A percentile compares a stretch with the other conserved stretches of the same genome.
Evolutionary conservation across 345 rosid genomes (phyloP).

Genomic region (Eucalyptus regnans): DNA sequence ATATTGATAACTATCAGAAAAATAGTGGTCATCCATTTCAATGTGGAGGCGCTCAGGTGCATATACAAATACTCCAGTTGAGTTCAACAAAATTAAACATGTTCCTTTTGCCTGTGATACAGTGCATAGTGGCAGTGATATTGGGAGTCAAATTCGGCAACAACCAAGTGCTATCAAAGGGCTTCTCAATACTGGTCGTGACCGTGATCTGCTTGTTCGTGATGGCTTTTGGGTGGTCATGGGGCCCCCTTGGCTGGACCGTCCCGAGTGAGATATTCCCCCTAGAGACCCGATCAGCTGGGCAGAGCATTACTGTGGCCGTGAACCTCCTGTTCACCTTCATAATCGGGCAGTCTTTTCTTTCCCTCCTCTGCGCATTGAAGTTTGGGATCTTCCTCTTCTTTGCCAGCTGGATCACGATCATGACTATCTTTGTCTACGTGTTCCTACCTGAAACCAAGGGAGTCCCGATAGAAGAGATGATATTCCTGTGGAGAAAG

Average conservation of each 20-base stretch:
- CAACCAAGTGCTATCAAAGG: conserved; percentile 52
- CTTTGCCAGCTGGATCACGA: conserved; percentile 63
- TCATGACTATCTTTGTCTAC: conserved; percentile 81
- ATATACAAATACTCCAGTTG: not conserved
- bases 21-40: not conserved
- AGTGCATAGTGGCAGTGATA: conserved; percentile 61
- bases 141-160: conserved; percentile 69
- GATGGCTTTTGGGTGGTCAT: conserved; percentile 88
- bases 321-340: conserved; percentile 88
- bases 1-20: not conserved
- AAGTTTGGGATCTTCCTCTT: conserved; percentile 86
- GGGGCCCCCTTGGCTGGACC: conserved; percentile 98
- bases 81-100: not conserved
- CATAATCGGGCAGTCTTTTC: conserved; percentile 67
- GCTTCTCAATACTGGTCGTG: conserved; percentile 58
- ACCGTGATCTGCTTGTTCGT: conserved; percentile 72
- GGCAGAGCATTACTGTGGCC: conserved; percentile 86
- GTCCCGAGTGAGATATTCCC: conserved; percentile 94
- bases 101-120: not conserved
- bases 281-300: conserved; percentile 78
- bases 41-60: not conserved
- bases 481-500: conserved; percentile 70
- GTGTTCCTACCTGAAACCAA: conserved; percentile 78
- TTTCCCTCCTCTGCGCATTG: conserved; percentile 59
- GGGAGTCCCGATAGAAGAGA: conserved; percentile 92